Conservation (phyloP, 202 grass and related monocot species). For the Alloteropsis angusta region DNA sequence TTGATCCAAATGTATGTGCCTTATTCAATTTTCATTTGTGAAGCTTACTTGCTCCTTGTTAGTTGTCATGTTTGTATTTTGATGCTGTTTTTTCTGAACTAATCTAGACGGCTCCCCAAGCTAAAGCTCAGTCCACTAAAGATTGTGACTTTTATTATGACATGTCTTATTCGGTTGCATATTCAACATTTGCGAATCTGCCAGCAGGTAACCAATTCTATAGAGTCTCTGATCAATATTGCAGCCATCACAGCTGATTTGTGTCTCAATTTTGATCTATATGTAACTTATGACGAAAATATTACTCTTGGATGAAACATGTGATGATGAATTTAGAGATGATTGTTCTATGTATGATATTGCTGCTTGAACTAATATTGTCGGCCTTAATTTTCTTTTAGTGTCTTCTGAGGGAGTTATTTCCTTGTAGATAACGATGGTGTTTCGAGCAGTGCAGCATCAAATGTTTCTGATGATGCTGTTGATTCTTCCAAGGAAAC, state of each 20-base stretch:
- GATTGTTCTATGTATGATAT: neutral
- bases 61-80: neutral
- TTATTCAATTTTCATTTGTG: neutral
- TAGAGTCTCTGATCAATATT: neutral
- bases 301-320: neutral
- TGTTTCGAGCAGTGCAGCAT: conserved; percentile 20
- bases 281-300: neutral
- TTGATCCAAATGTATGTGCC: conserved; percentile 49
- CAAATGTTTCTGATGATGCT: conserved; percentile 39
- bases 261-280: neutral
- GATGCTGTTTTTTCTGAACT: neutral
- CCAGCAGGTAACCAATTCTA: conserved; percentile 33
- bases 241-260: neutral
- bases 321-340: neutral
- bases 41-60: neutral
- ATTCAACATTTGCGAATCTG: conserved; percentile 56
- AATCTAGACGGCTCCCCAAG: conserved; percentile 19
- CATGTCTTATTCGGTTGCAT: conserved; percentile 49
- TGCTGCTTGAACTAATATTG: neutral
- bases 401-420: neutral
- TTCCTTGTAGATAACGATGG: conserved; percentile 10
- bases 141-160: conserved; percentile 56
- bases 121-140: conserved; percentile 28
- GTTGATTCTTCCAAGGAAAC: conserved; percentile 15
- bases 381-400: neutral